Conservation (phyloP, 2,329 filamentous ascomycete species). For the Fusarium denticulatum region DNA sequence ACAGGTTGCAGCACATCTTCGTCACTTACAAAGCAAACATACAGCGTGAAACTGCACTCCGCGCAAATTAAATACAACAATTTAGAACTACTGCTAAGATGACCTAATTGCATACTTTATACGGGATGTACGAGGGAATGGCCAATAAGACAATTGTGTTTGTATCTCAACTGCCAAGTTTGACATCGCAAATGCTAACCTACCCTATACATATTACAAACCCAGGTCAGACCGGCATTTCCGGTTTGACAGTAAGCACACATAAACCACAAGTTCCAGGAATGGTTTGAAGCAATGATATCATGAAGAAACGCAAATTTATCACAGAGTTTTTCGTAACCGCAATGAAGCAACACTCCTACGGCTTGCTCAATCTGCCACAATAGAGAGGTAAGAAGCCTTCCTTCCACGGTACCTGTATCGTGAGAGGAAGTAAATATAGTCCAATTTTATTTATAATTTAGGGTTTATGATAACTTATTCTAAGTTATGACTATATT, state of each 20-base stretch:
- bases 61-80: neutral
- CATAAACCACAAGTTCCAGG: neutral
- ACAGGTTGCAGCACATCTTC: neutral
- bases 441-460: no score
- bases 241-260: neutral
- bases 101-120: neutral
- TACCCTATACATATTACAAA: neutral
- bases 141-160: neutral
- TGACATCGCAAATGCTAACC: neutral
- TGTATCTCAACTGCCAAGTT: neutral
- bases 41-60: neutral
- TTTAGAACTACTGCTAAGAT: neutral
- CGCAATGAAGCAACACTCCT: neutral
- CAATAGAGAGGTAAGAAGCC: no score
- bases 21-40: neutral
- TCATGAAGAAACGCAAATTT: neutral
- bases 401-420: no score
- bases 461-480: no score
- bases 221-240: neutral
- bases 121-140: neutral
- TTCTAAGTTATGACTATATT: no score
- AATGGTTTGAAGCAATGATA: neutral
- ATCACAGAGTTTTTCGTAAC: no score
- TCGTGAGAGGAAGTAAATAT: no score
- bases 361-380: neutral